Evolutionary conservation across 1,284 basidiomycete species (phyloP).

Genomic region (Puccinia coronata): DNA sequence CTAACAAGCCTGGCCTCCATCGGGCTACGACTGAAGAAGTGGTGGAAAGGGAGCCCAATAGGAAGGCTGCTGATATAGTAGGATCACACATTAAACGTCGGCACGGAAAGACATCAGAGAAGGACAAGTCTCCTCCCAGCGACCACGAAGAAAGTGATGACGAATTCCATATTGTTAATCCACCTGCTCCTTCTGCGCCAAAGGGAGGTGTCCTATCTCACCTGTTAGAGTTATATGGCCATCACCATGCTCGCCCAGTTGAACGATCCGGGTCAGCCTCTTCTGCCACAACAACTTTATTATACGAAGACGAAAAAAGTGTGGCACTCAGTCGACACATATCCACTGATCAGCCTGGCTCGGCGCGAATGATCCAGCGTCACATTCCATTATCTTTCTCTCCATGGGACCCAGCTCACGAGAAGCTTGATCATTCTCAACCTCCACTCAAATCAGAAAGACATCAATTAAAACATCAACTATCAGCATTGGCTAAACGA

Average conservation of each 20-base stretch:
- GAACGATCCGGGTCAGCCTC: conserved; percentile 38
- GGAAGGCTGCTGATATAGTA: conserved; percentile 34
- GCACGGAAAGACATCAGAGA: conserved; percentile 10
- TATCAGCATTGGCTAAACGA: too few species aligned
- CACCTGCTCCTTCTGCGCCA: not conserved
- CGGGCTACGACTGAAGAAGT: conserved; percentile 39
- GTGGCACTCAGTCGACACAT: conserved; percentile 34
- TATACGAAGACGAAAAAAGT: conserved; percentile 19
- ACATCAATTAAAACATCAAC: too few species aligned
- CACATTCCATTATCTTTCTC: conserved; percentile 11
- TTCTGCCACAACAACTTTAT: conserved; percentile 47
- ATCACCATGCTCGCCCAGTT: not conserved
- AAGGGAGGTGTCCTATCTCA: conserved; percentile 48
- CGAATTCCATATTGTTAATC: conserved; percentile 12
- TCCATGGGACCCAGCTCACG: conserved; percentile 9
- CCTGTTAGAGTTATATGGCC: conserved; percentile 44
- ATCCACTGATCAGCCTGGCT: conserved; percentile 37
- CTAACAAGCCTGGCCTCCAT: conserved; percentile 33
- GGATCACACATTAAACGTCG: conserved; percentile 41
- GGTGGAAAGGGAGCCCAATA: conserved; percentile 29
- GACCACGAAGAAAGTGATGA: not conserved
- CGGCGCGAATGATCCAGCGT: not conserved
- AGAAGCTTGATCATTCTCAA: not conserved
- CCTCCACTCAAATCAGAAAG: not conserved
- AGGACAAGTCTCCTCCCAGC: not conserved